These are phyloP conservation scores for Acacia pycnantha DNA, from an alignment of 331 rosid species.

Conservation along the genomic window DNA sequence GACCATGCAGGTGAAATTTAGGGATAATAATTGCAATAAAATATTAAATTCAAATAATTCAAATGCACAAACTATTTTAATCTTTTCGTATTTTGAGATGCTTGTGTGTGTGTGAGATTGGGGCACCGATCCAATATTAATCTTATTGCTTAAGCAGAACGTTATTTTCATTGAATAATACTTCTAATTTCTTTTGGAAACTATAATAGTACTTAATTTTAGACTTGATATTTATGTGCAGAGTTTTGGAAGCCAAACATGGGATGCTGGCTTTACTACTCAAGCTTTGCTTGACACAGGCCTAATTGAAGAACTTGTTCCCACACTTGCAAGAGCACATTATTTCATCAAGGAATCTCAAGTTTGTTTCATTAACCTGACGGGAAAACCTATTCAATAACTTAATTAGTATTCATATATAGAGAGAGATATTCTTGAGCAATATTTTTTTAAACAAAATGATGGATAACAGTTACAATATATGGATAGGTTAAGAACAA, in stretches of 20 bases:
- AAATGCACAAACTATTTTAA: too few species aligned
- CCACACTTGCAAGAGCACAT: not conserved
- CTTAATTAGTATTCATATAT: not conserved
- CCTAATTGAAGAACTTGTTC: not conserved
- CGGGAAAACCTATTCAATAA: not conserved
- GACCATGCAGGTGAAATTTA: too few species aligned
- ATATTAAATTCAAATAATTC: too few species aligned
- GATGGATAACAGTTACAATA: too few species aligned
- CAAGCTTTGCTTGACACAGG: not conserved
- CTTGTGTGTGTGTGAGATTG: too few species aligned
- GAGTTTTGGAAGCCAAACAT: not conserved
- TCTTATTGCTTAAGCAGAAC: too few species aligned
- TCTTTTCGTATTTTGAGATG: too few species aligned
- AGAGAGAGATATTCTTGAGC: not conserved
- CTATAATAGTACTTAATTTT: not conserved
- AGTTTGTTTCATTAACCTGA: not conserved
- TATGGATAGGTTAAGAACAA: not conserved
- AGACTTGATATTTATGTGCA: not conserved
- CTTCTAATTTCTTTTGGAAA: too few species aligned
- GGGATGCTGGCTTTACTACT: not conserved
- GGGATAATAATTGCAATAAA: too few species aligned
- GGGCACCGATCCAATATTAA: too few species aligned
- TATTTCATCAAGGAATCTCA: slow-evolving; percentile 1
- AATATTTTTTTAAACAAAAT: not conserved
- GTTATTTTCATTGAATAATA: too few species aligned